These are phyloP conservation scores for Nannochloris sp. DNA, from an alignment of 139 green algal genomes.

Conservation along the genomic window DNA sequence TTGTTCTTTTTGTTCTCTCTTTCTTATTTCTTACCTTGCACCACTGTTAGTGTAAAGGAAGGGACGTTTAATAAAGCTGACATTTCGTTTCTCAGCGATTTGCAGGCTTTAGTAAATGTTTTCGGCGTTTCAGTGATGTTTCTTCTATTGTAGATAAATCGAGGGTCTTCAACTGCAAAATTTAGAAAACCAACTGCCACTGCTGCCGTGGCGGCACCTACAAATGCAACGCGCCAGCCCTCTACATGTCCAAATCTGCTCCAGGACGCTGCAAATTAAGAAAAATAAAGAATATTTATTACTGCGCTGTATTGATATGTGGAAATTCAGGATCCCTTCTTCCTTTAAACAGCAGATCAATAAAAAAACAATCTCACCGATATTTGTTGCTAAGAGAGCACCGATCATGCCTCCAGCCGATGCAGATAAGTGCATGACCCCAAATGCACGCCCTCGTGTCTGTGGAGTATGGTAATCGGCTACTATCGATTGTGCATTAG, in stretches of 20 bases:
- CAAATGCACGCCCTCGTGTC: conserved; percentile 13
- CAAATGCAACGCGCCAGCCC: conserved; percentile 59
- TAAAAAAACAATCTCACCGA: conserved; percentile 5
- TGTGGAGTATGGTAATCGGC: conserved; percentile 5
- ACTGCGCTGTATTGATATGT: too few relatives aligned
- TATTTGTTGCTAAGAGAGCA: conserved; percentile 37
- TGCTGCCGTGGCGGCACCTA: conserved; percentile 36
- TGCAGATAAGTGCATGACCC: background rate
- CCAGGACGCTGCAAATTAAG: too few relatives aligned
- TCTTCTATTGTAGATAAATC: conserved; percentile 22
- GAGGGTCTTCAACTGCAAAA: conserved; percentile 18
- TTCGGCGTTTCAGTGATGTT: background rate
- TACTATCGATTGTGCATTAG: conserved; percentile 6
- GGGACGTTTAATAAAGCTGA: conserved; percentile 38
- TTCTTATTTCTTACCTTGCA: too few relatives aligned
- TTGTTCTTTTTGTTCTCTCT: too few relatives aligned
- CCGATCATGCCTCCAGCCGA: conserved; percentile 36
- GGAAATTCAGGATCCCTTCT: too few relatives aligned
- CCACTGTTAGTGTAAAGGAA: conserved; percentile 39
- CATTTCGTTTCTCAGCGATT: conserved; percentile 7
- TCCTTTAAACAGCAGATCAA: too few relatives aligned
- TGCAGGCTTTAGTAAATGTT: background rate
- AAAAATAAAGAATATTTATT: conserved; percentile 20
- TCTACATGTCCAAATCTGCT: conserved; percentile 34
- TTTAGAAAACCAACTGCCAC: conserved; percentile 12